phyloP scores from a whole-genome alignment of 1,284 basidiomycete genomes.

The Ceratobasidium sp. region DNA sequence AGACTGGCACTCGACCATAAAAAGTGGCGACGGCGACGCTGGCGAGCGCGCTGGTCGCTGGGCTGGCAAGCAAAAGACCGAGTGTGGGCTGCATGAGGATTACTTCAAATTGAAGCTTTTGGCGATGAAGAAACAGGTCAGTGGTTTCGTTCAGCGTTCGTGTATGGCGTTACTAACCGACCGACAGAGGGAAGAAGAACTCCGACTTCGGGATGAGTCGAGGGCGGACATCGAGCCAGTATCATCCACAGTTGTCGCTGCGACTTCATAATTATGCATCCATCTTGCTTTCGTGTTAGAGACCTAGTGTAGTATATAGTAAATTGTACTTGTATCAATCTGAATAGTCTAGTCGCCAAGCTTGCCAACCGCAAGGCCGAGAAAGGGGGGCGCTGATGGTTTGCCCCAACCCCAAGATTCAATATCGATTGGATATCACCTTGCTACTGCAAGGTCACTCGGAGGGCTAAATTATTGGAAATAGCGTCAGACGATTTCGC shows the following conservation, averaged over 20 bases:
- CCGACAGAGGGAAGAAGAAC: conserved; percentile 45
- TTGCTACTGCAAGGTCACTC: no score
- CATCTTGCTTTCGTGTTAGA: background rate
- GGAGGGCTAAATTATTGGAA: no score
- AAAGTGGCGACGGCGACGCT: conserved; percentile 71
- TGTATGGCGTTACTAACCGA: background rate
- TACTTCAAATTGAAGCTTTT: conserved; percentile 71
- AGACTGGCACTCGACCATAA: conserved; percentile 93
- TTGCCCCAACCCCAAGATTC: background rate
- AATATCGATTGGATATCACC: background rate
- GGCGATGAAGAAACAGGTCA: conserved; percentile 44
- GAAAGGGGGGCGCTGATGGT: background rate
- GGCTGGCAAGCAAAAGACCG: conserved; percentile 90
- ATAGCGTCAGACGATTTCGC: no score
- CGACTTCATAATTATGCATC: background rate
- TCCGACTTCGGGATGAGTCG: conserved; percentile 45
- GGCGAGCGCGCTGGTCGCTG: conserved; percentile 90
- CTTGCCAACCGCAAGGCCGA: no score
- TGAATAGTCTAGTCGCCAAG: background rate
- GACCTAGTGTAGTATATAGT: background rate
- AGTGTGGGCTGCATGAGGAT: conserved; percentile 94
- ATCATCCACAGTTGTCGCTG: background rate
- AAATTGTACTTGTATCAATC: background rate
- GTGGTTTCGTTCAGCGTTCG: background rate
- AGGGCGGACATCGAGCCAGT: conserved; percentile 13